Evolutionary conservation across 2,329 filamentous ascomycete species (phyloP), one percentile per base, ranked within the genome.

Genomic region (Talaromyces piceae): DNA sequence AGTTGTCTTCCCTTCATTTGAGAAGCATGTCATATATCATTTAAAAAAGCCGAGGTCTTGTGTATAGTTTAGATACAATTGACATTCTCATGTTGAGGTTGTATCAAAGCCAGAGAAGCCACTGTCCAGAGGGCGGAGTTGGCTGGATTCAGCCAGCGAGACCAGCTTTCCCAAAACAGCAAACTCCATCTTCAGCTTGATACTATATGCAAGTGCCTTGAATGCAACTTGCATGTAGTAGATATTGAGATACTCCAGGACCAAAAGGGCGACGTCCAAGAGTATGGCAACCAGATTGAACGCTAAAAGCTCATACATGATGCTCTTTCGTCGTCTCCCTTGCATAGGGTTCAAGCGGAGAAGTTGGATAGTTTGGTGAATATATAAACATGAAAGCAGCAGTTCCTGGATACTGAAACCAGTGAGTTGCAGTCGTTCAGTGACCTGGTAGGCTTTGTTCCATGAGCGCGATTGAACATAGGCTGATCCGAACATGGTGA

Each of bases 401-500:
- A 26, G 3, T 43, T 43, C 39, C 11, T 43, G 39, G 39, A 25
- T 12, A 13, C 13, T 13, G n/a, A 26, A 26, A 2, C 39, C 39
- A 4, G 39, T 43, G 6, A 26, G 25, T 9, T 43, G 39, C 9
- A 26, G 12, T 25, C 25, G 23, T 18, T 43, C 39, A 11, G 13
- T 25, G 7, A 43, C 25, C 23, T 43, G 20, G 25, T 43, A 26
- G 6, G 39, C 20, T 25, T 25, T 22, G 39, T 43, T 43, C 39
- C 39, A 41, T 16, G 20, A 41, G 20, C 23, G 22, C 1, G 39
- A 41, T 41, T n/a, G 39, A 12, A 41, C 18, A 25, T 22, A 41
- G 5, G 39, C 39, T 11, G 39, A 41, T 8, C 59, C 77, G 53
- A 74, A 81, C 5, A 77, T 77, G 20, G 84, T 66, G 3, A 83